These are phyloP conservation scores for Plasmopara muralis DNA, from an alignment of 352 stramenopile species.

Conservation along the genomic window DNA sequence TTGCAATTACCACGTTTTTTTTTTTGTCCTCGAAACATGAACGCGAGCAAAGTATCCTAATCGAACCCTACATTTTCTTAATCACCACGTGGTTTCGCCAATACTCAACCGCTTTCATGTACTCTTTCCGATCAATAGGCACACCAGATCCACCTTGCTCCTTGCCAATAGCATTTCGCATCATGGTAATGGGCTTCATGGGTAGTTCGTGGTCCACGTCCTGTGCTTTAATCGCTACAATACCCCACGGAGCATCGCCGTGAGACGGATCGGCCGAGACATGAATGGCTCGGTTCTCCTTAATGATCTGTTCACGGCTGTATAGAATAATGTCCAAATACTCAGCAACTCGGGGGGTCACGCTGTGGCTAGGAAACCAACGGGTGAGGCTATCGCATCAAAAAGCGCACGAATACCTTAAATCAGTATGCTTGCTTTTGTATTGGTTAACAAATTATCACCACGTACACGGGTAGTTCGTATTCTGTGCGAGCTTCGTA, in stretches of 20 bases:
- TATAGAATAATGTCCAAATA: constrained; percentile 98
- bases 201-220: constrained; percentile 93
- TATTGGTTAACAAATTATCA: neutral
- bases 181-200: constrained; percentile 98
- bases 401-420: neutral
- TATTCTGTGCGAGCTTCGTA: constrained; percentile 92
- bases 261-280: constrained; percentile 33
- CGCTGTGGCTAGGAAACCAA: constrained; percentile 90
- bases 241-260: constrained; percentile 84
- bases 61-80: constrained; percentile 43
- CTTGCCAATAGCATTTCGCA: constrained; percentile 97
- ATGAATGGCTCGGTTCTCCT: constrained; percentile 88
- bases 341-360: constrained; percentile 84
- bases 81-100: constrained; percentile 82
- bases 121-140: constrained; percentile 65
- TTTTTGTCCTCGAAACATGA: too few relatives aligned
- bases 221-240: constrained; percentile 97
- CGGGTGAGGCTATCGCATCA: constrained; percentile 46
- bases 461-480: constrained; percentile 89
- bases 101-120: constrained; percentile 84
- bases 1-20: too few relatives aligned
- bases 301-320: constrained; percentile 96
- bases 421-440: constrained; percentile 2
- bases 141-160: constrained; percentile 89
- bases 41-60: too few relatives aligned